Conservation (phyloP, 192 early-diverging fungal species). For the Backusella tarrabulga region DNA sequence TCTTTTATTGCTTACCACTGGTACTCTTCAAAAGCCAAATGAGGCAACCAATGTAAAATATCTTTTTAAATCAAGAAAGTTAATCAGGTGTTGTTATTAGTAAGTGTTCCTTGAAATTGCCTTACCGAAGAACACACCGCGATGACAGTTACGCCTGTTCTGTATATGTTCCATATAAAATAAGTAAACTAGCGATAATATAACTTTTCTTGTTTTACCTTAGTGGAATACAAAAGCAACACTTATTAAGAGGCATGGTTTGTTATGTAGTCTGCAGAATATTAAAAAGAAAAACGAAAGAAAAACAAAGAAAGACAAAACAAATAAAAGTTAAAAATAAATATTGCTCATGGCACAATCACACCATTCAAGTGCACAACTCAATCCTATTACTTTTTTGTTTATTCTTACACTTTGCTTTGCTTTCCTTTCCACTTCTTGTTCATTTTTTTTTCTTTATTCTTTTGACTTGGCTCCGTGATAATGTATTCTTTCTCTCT, state of each 20-base stretch:
- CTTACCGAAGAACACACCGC: constrained; percentile 8
- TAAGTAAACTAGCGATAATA: not conserved
- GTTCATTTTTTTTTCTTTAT: not conserved
- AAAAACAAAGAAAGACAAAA: too few relatives aligned
- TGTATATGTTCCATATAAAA: not conserved
- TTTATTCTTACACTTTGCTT: not conserved
- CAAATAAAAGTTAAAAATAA: not conserved
- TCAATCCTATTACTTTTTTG: not conserved
- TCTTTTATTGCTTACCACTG: not conserved
- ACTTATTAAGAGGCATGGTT: constrained; percentile 7
- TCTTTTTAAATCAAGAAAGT: not conserved
- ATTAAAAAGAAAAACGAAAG: not conserved
- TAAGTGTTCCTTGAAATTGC: not conserved
- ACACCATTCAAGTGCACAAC: not conserved
- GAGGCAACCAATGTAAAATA: not conserved
- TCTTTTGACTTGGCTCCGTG: too few relatives aligned
- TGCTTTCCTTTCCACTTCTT: not conserved
- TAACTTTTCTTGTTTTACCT: not conserved
- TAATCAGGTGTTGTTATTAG: not conserved
- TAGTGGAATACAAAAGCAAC: constrained; percentile 13
- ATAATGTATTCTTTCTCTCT: not conserved
- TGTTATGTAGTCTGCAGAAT: not conserved
- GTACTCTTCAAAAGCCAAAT: not conserved
- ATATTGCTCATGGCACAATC: not conserved
- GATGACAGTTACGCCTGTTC: constrained; percentile 6